These are phyloP conservation scores for Wallacemonas sp. DNA, from an alignment of 208 protist genomes.

Conservation along the genomic window DNA sequence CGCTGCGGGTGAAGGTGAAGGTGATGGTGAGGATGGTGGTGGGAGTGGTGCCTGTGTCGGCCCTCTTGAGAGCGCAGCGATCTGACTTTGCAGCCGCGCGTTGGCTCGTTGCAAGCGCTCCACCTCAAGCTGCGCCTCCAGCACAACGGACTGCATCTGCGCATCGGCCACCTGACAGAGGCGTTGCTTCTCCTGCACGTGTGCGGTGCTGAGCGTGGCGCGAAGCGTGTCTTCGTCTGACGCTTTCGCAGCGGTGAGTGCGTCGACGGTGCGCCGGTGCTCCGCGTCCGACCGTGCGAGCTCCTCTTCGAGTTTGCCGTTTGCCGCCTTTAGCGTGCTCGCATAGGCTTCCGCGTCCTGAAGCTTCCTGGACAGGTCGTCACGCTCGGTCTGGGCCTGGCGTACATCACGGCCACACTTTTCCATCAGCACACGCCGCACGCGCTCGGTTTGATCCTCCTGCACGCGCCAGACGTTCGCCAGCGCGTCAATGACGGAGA, in stretches of 20 bases:
- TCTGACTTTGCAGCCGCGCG: constrained; percentile 25
- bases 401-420: not conserved
- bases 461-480: not conserved
- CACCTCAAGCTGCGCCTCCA: constrained; percentile 38
- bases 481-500: not conserved
- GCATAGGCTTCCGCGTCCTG: not conserved
- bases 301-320: not conserved
- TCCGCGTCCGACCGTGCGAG: not conserved
- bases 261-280: not conserved
- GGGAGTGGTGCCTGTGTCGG: too few relatives aligned
- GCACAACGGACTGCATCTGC: constrained; percentile 24
- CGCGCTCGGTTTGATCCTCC: not conserved
- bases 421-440: not conserved
- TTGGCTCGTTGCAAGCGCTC: constrained; percentile 37
- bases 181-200: constrained; percentile 8
- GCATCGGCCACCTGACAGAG: not conserved
- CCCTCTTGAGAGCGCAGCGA: constrained; percentile 7
- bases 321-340: not conserved
- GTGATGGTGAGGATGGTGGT: too few relatives aligned
- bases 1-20: constrained; percentile 17
- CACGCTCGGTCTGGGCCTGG: not conserved
- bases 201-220: not conserved
- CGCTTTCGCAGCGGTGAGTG: not conserved
- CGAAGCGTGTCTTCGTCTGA: not conserved
- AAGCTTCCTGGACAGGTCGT: not conserved